Conservation (phyloP, 306 rosid genomes). For the Luffa aegyptiaca region DNA sequence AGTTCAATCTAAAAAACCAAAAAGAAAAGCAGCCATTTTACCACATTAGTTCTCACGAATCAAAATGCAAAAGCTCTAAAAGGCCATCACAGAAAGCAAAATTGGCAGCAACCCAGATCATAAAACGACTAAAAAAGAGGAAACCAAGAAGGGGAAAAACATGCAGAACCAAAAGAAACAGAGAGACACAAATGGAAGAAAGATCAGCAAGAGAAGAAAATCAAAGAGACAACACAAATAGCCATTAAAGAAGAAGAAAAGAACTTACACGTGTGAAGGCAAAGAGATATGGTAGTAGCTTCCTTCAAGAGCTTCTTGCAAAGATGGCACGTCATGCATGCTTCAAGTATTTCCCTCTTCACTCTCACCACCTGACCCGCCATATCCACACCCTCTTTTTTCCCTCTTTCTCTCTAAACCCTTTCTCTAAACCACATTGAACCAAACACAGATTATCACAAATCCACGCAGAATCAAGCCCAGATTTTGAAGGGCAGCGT, state of each 20-base stretch:
- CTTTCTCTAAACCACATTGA: constrained; percentile 20
- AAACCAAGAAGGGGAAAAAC: constrained; percentile 15
- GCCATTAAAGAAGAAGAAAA: neutral
- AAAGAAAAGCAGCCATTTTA: neutral
- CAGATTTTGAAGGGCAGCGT: neutral
- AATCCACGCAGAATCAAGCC: neutral
- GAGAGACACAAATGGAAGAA: constrained; percentile 18
- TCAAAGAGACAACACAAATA: neutral
- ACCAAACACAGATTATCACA: constrained; percentile 2
- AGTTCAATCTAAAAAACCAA: neutral
- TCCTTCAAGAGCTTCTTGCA: constrained; percentile 60
- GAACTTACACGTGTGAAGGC: constrained; percentile 82
- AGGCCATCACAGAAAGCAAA: neutral
- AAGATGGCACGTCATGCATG: constrained; percentile 99
- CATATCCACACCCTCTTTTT: constrained; percentile 30
- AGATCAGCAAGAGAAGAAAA: constrained; percentile 6
- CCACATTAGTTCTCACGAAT: constrained; percentile 7
- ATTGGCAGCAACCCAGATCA: constrained; percentile 7
- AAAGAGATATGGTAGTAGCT: constrained; percentile 88
- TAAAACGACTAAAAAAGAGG: neutral
- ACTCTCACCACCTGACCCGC: constrained; percentile 50
- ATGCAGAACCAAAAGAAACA: constrained; percentile 5
- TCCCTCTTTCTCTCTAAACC: neutral
- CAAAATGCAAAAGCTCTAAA: neutral
- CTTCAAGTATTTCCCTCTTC: constrained; percentile 43